A percentile compares a stretch with the other conserved stretches of the same genome.
Evolutionary conservation across 2,329 filamentous ascomycete species (phyloP).

Genomic region (Xylariaceae sp.): DNA sequence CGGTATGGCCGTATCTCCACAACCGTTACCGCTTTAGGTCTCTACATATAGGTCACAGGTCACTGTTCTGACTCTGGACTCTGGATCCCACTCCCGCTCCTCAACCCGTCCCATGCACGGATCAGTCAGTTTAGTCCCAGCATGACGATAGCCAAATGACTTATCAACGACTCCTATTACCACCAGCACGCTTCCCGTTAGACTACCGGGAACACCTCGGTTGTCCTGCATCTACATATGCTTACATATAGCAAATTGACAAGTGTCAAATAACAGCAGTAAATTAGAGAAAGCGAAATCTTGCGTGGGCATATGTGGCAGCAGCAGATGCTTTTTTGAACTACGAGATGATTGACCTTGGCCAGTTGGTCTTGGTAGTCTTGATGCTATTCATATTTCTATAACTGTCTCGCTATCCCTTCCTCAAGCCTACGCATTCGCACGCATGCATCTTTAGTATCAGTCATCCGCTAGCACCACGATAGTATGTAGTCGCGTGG

Average conservation of each 20-base stretch:
- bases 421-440: too few species aligned
- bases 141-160: slow-evolving; percentile 1
- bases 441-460: too few species aligned
- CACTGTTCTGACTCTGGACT: slow-evolving; percentile 14
- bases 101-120: slow-evolving; percentile 19
- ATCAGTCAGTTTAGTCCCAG: slow-evolving; percentile 17
- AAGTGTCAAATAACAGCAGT: too few species aligned
- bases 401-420: too few species aligned
- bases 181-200: background rate
- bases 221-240: background rate
- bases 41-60: slow-evolving; percentile 7
- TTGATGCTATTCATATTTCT: too few species aligned
- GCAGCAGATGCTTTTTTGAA: too few species aligned
- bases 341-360: too few species aligned
- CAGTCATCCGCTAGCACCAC: too few species aligned
- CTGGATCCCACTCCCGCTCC: slow-evolving; percentile 19
- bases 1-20: slow-evolving; percentile 35
- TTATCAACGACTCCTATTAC: background rate
- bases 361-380: too few species aligned
- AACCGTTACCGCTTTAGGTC: slow-evolving; percentile 21
- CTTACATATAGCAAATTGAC: too few species aligned
- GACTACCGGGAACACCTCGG: background rate
- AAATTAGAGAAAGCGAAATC: too few species aligned
- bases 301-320: too few species aligned
- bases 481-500: slow-evolving; percentile 25